phyloP scores from a whole-genome alignment of 2,329 filamentous ascomycete species.

The Elsinoe batatas region DNA sequence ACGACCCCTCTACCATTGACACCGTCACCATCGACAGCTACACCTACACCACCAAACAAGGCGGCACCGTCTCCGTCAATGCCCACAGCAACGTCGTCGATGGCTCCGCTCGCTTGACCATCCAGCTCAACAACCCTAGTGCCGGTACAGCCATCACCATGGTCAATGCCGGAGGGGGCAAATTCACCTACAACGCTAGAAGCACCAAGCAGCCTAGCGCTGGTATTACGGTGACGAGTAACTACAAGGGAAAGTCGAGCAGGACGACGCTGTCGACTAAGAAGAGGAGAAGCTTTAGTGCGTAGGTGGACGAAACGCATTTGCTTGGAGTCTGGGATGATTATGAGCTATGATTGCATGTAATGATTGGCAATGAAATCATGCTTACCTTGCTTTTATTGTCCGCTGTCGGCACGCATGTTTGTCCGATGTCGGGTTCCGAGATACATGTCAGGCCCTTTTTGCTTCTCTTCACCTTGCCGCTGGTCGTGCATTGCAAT shows the following conservation, averaged over 20 bases:
- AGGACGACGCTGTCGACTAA: constrained; percentile 1
- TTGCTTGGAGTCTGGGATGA: too few relatives aligned
- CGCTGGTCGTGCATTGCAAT: too few relatives aligned
- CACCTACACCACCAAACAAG: constrained; percentile 24
- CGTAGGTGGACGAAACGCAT: neutral
- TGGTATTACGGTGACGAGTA: constrained; percentile 19
- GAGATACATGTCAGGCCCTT: too few relatives aligned
- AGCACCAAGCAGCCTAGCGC: constrained; percentile 22
- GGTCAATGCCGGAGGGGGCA: constrained; percentile 20
- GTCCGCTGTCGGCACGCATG: too few relatives aligned
- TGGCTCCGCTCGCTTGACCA: constrained; percentile 24
- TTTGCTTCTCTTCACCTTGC: too few relatives aligned
- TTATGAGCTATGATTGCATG: too few relatives aligned
- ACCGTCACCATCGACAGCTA: constrained; percentile 27
- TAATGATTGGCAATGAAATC: too few relatives aligned
- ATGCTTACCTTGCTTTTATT: too few relatives aligned
- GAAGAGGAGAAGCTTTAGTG: constrained; percentile 3
- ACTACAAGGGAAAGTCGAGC: constrained; percentile 1
- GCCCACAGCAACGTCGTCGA: constrained; percentile 28
- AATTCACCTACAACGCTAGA: constrained; percentile 23
- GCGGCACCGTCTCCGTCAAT: constrained; percentile 25
- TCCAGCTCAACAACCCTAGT: constrained; percentile 23
- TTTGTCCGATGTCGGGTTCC: too few relatives aligned
- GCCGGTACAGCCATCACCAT: constrained; percentile 21
- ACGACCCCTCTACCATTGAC: constrained; percentile 22